phyloP scores from a whole-genome alignment of 495 filamentous ascomycete species.

The Talaromyces liani region DNA sequence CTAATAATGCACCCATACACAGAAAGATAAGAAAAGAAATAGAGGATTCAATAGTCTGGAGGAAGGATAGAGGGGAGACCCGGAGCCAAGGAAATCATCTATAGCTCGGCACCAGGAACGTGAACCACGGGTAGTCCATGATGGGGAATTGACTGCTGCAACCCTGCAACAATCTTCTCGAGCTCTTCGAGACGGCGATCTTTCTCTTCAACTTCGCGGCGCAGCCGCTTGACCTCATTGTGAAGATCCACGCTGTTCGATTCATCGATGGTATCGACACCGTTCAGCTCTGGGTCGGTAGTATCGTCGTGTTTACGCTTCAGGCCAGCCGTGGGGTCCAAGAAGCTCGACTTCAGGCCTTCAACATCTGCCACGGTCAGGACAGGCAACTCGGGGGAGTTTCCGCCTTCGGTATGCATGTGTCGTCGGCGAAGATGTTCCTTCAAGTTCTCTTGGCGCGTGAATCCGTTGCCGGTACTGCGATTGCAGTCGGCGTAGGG shows the following conservation, averaged over 20 bases:
- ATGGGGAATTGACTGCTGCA: slow-evolving; percentile 38
- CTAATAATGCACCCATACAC: background rate
- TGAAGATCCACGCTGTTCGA: slow-evolving; percentile 43
- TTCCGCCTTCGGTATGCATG: slow-evolving; percentile 40
- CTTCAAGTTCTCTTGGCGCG: slow-evolving; percentile 81
- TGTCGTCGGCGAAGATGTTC: slow-evolving; percentile 88
- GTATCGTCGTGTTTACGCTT: slow-evolving; percentile 41
- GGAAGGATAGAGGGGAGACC: background rate
- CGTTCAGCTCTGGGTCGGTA: slow-evolving; percentile 10
- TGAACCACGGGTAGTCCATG: slow-evolving; percentile 3
- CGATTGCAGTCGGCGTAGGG: slow-evolving; percentile 82
- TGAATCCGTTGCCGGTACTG: slow-evolving; percentile 72
- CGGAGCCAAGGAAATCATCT: background rate
- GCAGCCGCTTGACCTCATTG: slow-evolving; percentile 49
- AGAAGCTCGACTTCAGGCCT: slow-evolving; percentile 21
- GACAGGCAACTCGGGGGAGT: slow-evolving; percentile 31
- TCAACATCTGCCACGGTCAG: slow-evolving; percentile 20
- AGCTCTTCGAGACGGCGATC: slow-evolving; percentile 38
- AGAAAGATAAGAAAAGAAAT: background rate
- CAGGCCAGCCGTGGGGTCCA: slow-evolving; percentile 20
- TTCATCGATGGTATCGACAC: slow-evolving; percentile 21
- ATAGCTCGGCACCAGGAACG: background rate
- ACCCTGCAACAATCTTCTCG: slow-evolving; percentile 35
- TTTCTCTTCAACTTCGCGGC: slow-evolving; percentile 47
- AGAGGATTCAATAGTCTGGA: background rate